Evolutionary conservation across 2,329 filamentous ascomycete genomes (phyloP).

Genomic region (Bipolaris bicolor): DNA sequence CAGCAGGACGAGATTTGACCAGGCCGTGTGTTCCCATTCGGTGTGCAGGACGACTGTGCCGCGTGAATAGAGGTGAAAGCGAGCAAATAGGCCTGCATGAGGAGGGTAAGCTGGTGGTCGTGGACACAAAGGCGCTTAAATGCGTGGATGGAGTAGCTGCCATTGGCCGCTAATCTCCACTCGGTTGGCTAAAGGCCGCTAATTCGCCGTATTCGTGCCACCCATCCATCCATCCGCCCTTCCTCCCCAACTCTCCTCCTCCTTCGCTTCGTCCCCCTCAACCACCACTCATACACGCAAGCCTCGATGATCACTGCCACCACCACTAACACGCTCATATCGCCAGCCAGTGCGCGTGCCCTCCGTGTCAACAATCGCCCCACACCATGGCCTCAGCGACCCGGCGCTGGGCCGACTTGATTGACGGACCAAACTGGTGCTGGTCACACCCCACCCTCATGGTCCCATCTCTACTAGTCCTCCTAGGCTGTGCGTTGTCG

Average conservation of each 20-base stretch:
- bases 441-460: constrained; percentile 12
- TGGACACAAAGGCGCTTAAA: constrained; percentile 39
- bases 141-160: constrained; percentile 24
- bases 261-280: constrained; percentile 1
- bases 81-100: constrained; percentile 29
- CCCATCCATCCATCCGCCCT: constrained; percentile 12
- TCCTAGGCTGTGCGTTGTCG: constrained; percentile 15
- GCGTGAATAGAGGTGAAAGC: constrained; percentile 24
- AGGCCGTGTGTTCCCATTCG: constrained; percentile 36
- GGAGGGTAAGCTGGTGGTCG: constrained; percentile 17
- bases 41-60: constrained; percentile 29
- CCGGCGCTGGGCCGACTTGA: neutral
- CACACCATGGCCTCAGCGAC: constrained; percentile 7
- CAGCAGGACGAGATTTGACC: constrained; percentile 27
- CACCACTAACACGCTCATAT: constrained; percentile 3
- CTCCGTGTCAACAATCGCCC: constrained; percentile 6
- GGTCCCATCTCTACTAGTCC: constrained; percentile 7
- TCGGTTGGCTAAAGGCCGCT: constrained; percentile 24
- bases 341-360: constrained; percentile 4
- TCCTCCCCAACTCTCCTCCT: constrained; percentile 16
- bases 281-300: constrained; percentile 4
- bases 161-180: constrained; percentile 26
- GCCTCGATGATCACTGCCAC: constrained; percentile 17
- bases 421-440: neutral
- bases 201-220: constrained; percentile 26